Conservation (phyloP, 78 protist genomes). For the Anaeramoeba flamelloides region DNA sequence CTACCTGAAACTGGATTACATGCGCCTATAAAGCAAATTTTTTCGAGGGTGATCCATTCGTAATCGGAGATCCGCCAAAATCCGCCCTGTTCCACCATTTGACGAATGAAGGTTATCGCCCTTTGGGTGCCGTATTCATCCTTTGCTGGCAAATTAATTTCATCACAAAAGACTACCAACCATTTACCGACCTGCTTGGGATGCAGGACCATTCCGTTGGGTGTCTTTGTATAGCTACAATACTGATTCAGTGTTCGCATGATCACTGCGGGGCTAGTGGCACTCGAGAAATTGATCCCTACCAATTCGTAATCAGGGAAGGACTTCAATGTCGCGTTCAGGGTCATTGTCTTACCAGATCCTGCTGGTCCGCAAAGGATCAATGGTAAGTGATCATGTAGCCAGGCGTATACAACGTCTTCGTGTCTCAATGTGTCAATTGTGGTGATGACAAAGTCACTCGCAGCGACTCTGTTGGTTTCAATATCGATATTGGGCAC, state of each 20-base stretch:
- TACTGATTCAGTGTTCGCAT: slow-evolving; percentile 55
- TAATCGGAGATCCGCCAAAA: slow-evolving; percentile 53
- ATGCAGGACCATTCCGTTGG: slow-evolving; percentile 42
- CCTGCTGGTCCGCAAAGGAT: slow-evolving; percentile 95
- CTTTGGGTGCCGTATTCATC: slow-evolving; percentile 92
- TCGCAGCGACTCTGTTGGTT: slow-evolving; percentile 9
- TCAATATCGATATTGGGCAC: slow-evolving; percentile 52
- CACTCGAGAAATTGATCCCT: slow-evolving; percentile 66
- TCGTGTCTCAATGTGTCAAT: slow-evolving; percentile 89
- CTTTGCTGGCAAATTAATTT: slow-evolving; percentile 76
- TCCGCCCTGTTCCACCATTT: slow-evolving; percentile 80
- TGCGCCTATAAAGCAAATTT: slow-evolving; percentile 65
- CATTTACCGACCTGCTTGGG: slow-evolving; percentile 31
- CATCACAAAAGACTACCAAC: slow-evolving; percentile 87
- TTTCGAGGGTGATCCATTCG: slow-evolving; percentile 51
- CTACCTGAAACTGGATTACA: no score
- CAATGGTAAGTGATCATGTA: slow-evolving; percentile 60
- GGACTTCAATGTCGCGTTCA: slow-evolving; percentile 27
- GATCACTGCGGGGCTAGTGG: slow-evolving; percentile 66
- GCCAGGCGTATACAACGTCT: slow-evolving; percentile 62
- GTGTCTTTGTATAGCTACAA: slow-evolving; percentile 49
- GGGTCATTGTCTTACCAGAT: slow-evolving; percentile 52
- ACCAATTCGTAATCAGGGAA: slow-evolving; percentile 54
- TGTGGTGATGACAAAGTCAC: slow-evolving; percentile 81
- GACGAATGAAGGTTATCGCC: slow-evolving; percentile 78